Percentiles rank a stretch among this genome's conserved stretches.
These are phyloP conservation scores for Xylariaceae sp. DNA, from an alignment of 2,329 filamentous ascomycete species.

Conservation along the genomic window DNA sequence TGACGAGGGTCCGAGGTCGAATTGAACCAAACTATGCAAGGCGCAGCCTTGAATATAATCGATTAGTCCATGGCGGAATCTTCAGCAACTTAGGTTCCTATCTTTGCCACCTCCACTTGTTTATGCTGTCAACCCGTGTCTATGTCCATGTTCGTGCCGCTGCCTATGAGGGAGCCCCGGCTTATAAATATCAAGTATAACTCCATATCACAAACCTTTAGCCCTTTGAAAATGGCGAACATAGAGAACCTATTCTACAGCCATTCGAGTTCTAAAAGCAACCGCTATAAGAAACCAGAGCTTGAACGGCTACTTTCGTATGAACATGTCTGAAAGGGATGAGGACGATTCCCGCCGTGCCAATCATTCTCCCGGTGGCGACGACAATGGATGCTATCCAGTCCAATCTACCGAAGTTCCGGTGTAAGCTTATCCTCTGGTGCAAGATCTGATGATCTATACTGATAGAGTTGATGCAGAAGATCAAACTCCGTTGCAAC, in stretches of 20 bases:
- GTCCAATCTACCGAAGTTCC: not conserved
- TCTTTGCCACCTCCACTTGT: not conserved
- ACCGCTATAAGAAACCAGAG: not conserved
- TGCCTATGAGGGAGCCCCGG: not conserved
- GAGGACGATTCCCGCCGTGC: not conserved
- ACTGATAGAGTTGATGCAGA: not conserved
- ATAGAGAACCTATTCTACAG: not conserved
- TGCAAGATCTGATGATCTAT: not conserved
- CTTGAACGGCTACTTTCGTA: not conserved
- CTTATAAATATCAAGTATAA: not conserved
- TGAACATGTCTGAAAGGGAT: not conserved
- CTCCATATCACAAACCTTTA: not conserved
- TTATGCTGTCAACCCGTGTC: not conserved
- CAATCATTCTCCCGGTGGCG: not conserved
- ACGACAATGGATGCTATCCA: not conserved
- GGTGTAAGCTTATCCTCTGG: not conserved
- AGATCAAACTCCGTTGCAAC: not conserved
- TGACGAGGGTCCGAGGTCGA: not conserved
- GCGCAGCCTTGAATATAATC: not conserved
- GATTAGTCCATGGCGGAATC: not conserved
- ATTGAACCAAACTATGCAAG: not conserved
- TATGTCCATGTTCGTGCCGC: not conserved
- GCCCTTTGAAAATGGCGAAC: not conserved
- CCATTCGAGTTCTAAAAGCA: not conserved
- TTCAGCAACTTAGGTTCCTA: not conserved